Evolutionary conservation across 2,329 filamentous ascomycete species (phyloP).

Genomic region (Arthrinium phaeospermum): DNA sequence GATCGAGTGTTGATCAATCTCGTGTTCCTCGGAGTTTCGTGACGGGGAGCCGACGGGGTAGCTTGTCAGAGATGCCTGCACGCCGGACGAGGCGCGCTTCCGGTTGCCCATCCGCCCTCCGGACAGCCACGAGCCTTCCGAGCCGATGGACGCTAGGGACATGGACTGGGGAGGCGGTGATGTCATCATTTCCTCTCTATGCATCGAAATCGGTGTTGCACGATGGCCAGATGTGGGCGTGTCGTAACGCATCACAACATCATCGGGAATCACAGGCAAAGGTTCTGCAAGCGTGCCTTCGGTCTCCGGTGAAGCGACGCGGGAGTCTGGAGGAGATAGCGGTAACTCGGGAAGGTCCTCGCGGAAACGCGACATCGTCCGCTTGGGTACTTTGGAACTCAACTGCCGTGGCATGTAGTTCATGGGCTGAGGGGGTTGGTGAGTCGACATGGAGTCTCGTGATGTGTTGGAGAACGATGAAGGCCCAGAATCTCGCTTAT

Average conservation of each 20-base stretch:
- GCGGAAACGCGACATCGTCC: constrained; percentile 88
- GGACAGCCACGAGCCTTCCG: constrained; percentile 94
- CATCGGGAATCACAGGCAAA: constrained; percentile 41
- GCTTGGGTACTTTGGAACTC: constrained; percentile 64
- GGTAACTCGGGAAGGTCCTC: constrained; percentile 90
- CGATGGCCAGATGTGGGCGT: constrained; percentile 53
- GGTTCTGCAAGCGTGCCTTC: constrained; percentile 44
- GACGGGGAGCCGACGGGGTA: constrained; percentile 53
- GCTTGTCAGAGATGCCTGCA: constrained; percentile 47
- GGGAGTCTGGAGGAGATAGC: constrained; percentile 83
- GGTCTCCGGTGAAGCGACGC: constrained; percentile 77
- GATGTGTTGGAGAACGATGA: constrained; percentile 94
- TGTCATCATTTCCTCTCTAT: constrained; percentile 47
- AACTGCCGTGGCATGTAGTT: constrained; percentile 40
- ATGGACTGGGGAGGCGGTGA: constrained; percentile 73
- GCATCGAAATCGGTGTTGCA: constrained; percentile 52
- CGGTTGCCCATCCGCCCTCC: constrained; percentile 61
- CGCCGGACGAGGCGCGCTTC: constrained; percentile 52
- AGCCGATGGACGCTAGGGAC: constrained; percentile 92
- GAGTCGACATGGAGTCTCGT: constrained; percentile 76
- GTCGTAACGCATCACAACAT: constrained; percentile 47
- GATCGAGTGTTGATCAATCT: constrained; percentile 66
- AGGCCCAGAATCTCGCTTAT: constrained; percentile 60
- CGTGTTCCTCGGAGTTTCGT: constrained; percentile 50
- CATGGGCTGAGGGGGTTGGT: constrained; percentile 42